Base-by-base conservation (phyloP, 768 basidiomycete genomes). In the Erythrobasidium yunnanense region DNA sequence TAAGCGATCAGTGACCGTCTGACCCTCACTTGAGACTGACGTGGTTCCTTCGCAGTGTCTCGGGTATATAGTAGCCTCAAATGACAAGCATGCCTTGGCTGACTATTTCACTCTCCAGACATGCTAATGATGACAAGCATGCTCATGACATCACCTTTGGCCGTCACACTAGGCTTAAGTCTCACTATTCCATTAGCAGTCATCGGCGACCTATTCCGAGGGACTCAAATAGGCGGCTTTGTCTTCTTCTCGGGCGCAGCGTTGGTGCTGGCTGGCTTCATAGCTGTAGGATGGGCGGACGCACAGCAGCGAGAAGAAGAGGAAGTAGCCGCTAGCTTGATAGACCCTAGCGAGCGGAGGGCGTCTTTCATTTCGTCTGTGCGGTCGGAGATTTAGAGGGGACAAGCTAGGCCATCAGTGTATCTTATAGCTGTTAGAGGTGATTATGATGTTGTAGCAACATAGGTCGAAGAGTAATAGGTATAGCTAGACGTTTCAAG, bases 71-170 rank as follows among this genome's bases (percentile, higher is more conserved):
- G 22, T n/a, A 27, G n/a, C 22, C 49, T 50, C 22, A 7, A 29
- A 29, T 52, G 5, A 4, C 8, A 4, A 27, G 20, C 42, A 15
- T 45, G 42, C 20, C 42, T 45, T 20, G 15, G n/a, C n/a, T n/a
- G n/a, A n/a, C n/a, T n/a, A n/a, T n/a, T n/a, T n/a, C n/a, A n/a
- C n/a, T n/a, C n/a, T n/a, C n/a, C 70, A 8, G 66, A 73, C 46
- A 42, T 68, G 17, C 46, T 90, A 50, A 90, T 90, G 74, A 84
- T 89, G 29, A 73, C 89, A 20, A 87, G 91, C 1, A 93, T 96
- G 90, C 83, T 99, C 69, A 93, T 92, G 78, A 99, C 93, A 5
- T 91, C 91, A 1, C 92, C 92, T 0, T 78, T 92, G 13, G 88
- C 95, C 20, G 92, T 87, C 18, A 97, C 93, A 0, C 80, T 96